Evolutionary conservation across 106 monocot genomes (phyloP), one percentile per base, ranked within the genome.

Genomic region (Vanilla planifolia): DNA sequence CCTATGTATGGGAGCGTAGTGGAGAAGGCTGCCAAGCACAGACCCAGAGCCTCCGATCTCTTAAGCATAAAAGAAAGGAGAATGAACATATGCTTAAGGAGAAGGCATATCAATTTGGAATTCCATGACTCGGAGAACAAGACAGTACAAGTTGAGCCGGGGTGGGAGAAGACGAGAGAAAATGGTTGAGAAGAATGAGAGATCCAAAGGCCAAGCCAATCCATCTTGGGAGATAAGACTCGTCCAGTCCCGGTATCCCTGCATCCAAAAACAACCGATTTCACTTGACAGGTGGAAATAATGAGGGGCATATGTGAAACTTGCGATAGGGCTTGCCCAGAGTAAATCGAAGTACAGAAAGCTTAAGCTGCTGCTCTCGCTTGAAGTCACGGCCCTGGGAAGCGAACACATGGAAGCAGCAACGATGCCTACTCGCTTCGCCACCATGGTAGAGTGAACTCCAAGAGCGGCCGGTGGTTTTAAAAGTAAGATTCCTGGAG

Each of bases 291-390:
- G 51, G 3, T 40, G 7, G 6, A 44, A 3, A 7, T 52, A 0
- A 11, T 5, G 14, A n/a, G 23, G 0, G 29, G 58, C 19, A 45
- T 33, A 1, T 4, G 17, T 0, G 3, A 5, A 25, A 30, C 3
- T 34, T n/a, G 46, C 13, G 33, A n/a, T 35, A n/a, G 33, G 1
- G 43, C 77, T 67, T 65, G 65, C 94, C 89, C 33, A 95, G 76
- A 56, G 89, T 95, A 73, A 95, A 95, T 30, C 94, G 94, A 33
- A 95, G 94, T 8, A 95, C 86, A 29, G 94, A 95, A 63, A 95
- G 61, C 50, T 89, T 76, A 58, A 89, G 63, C 67, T 81, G 72
- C 66, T 72, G 84, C 64, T 77, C 70, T 35, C 64, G 67, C 48
- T 59, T 33, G 43, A 56, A n/a, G 56, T 65, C n/a, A 42, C 70